Evolutionary conservation across 768 basidiomycete genomes (phyloP).

Genomic region (Clathrus columnatus): DNA sequence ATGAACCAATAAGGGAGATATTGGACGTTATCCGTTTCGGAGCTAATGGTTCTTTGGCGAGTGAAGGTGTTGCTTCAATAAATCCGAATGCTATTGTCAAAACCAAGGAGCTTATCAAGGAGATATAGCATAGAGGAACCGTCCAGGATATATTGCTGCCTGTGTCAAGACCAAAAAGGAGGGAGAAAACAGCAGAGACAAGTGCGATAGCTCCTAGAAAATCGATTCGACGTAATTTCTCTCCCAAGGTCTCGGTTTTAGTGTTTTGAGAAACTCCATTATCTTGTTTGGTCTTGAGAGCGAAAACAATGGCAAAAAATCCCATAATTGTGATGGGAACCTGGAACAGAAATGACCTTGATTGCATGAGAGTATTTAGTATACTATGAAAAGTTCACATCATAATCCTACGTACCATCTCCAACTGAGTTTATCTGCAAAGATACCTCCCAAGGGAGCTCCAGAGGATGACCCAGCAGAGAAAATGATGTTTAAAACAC

Average conservation of each 20-base stretch:
- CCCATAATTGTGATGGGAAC: slow-evolving; percentile 49
- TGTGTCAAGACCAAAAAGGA: slow-evolving; percentile 49
- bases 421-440: slow-evolving; percentile 61
- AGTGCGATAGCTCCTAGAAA: slow-evolving; percentile 49
- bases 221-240: slow-evolving; percentile 55
- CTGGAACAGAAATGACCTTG: slow-evolving; percentile 52
- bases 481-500: slow-evolving; percentile 52
- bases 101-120: slow-evolving; percentile 1
- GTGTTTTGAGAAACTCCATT: slow-evolving; percentile 18
- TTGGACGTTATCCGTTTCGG: slow-evolving; percentile 45
- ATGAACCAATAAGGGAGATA: slow-evolving; percentile 41
- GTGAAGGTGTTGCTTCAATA: slow-evolving; percentile 33
- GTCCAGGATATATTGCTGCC: slow-evolving; percentile 38
- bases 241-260: slow-evolving; percentile 28
- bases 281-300: slow-evolving; percentile 44
- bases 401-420: slow-evolving; percentile 35
- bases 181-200: slow-evolving; percentile 42
- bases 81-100: slow-evolving; percentile 31
- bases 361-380: neutral
- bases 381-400: neutral
- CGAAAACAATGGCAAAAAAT: slow-evolving; percentile 41
- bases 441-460: slow-evolving; percentile 53
- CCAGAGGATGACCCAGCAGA: slow-evolving; percentile 49
- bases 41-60: slow-evolving; percentile 50
- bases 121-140: neutral